Evolutionary conservation across 2,329 filamentous ascomycete species (phyloP), one percentile per base, ranked within the genome.

Genomic region (Cryphonectria radicalis): DNA sequence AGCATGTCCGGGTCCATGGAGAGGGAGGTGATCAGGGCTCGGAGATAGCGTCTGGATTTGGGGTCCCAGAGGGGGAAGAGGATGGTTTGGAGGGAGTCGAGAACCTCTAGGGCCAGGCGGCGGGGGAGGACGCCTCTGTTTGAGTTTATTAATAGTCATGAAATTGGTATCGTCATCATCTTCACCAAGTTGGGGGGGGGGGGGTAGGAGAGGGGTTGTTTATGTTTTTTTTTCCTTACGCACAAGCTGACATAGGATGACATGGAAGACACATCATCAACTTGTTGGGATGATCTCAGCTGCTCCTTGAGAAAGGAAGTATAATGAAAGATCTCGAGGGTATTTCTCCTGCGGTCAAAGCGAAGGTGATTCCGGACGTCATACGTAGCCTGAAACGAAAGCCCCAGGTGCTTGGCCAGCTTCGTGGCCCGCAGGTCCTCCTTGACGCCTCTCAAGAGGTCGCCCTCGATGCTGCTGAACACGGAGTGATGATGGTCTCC

Each of bases 1-100:
- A 70, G 68, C 17, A 53, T 57, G 35, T 70, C 68, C 22, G 63
- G 68, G 28, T 70, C 68, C 6, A 60, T 19, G n/a, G 28, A 46
- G 5, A 50, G 53, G 53, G 37, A 66, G 2, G 53, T 43, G 2
- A 60, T 62, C 37, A 70, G 40, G 22, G 68, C 35, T 0, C 37
- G 43, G 25, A 69, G 17, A 2, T 37, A 42, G 28, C n/a, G 50
- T 19, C 37, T 25, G 6, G 68, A 69, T 6, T 55, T 55, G 11
- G 14, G 43, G 5, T 69, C 68, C 53, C 53, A 57, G 22, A 69
- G 40, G 4, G 68, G 68, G 37, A 69, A 69, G 13, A 69, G 35
- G 11, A 65, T 59, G 11, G 59, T 65, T 11, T 69, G 68, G 2
- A 69, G 37, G 7, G 62, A 69, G 42, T 69, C 42, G 2, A 69